Base-by-base conservation (phyloP, 1,284 basidiomycete species). In the Anthracocystis setariae region DNA sequence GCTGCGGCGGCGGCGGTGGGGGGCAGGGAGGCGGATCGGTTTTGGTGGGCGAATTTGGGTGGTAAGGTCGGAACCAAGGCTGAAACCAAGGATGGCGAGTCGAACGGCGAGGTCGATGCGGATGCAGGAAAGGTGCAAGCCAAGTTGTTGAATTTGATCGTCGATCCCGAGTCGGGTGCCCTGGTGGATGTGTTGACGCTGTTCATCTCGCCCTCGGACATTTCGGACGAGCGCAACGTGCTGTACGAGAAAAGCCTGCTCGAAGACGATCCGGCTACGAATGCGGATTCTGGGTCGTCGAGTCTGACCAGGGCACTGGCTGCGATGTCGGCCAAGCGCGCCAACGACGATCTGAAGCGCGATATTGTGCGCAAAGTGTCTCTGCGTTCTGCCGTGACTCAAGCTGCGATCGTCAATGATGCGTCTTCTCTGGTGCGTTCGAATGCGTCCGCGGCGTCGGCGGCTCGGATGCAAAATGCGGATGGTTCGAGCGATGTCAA, bases 291-390 rank as follows among this genome's bases (percentile, higher is more conserved):
- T 35, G n/a, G 27, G 3, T 24, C 5, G 3, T 24, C 5, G 17
- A 27, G 20, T 25, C 23, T 67, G 40, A 13, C 52, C 13, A 37
- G 49, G 2, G 64, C 57, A 7, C 39, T 67, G 8, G 43, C 64
- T 0, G 45, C 64, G 29, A 60, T 65, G 56, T 65, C 56, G 12
- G 63, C 63, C 23, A 65, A 65, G 46, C 57, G 59, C 20, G 42
- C 37, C 17, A 32, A 12, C 3, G 60, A 48, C 29, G 58, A 59
- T 4, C 1, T 29, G 15, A 33, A 24, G 1, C 48, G 51, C 23
- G 69, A 72, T 33, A 44, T 67, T 12, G 46, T 72, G 9, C 63
- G 59, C 50, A 72, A 72, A 49, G 53, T 56, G 5, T 56, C 54
- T 13, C 38, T 70, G 3, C 33, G 46, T n/a, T 29, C 35, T 32